Conservation (phyloP, 1,284 basidiomycete species). For the Ceratorhiza oryzae-sativae region DNA sequence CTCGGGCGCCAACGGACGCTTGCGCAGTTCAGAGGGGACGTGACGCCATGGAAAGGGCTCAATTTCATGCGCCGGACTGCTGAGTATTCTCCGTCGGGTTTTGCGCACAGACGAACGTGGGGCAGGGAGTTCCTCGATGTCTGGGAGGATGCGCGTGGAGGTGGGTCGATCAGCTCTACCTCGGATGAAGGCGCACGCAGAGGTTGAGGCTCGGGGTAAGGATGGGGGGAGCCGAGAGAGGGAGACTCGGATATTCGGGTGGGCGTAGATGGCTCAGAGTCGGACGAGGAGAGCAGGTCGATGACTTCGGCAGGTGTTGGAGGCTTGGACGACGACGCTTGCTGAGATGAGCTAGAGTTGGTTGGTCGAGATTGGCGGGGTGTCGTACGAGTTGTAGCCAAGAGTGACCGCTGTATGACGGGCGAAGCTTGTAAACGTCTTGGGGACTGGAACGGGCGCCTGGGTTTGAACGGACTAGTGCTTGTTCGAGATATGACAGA, state of each 20-base stretch:
- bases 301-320: constrained; percentile 3
- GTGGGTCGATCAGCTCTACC: too few species aligned
- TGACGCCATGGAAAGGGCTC: not conserved
- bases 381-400: too few species aligned
- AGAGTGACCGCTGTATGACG: not conserved
- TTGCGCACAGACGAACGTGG: not conserved
- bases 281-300: not conserved
- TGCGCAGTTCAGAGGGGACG: not conserved
- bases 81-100: not conserved
- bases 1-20: not conserved
- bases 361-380: too few species aligned
- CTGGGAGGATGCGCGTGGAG: too few species aligned
- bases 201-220: not conserved
- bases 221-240: not conserved
- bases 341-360: too few species aligned
- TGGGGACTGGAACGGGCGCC: not conserved
- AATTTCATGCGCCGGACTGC: not conserved
- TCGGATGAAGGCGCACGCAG: not conserved
- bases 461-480: not conserved
- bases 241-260: not conserved
- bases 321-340: not conserved
- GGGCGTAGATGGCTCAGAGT: not conserved
- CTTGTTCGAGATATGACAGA: not conserved
- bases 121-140: not conserved
- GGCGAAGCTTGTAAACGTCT: not conserved